A percentile compares a stretch with the other conserved stretches of the same genome.
phyloP scores from a whole-genome alignment of 352 stramenopile species.

The Phytophthora capsici region DNA sequence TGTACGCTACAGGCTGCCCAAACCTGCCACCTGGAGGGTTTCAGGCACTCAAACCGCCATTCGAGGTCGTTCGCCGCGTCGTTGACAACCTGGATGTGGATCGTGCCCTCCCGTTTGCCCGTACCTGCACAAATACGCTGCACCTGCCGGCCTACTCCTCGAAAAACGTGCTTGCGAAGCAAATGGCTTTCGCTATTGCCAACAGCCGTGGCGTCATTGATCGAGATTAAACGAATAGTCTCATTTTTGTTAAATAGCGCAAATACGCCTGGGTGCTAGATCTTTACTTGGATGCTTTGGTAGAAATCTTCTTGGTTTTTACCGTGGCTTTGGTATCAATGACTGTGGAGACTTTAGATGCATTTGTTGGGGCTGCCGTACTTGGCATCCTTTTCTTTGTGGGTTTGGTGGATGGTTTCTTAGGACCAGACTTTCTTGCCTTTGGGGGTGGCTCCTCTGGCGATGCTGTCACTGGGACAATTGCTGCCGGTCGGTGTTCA shows the following conservation, averaged over 20 bases:
- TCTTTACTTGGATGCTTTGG: slow-evolving; percentile 17
- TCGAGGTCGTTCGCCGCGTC: slow-evolving; percentile 85
- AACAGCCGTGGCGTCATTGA: slow-evolving; percentile 89
- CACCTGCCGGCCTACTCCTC: slow-evolving; percentile 84
- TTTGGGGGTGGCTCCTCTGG: slow-evolving; percentile 9
- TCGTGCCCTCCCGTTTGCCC: slow-evolving; percentile 77
- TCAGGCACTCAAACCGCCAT: slow-evolving; percentile 65
- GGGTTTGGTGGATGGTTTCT: slow-evolving; percentile 28
- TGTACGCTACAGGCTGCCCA: slow-evolving; percentile 86
- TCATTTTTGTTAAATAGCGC: slow-evolving; percentile 15
- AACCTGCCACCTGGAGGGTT: slow-evolving; percentile 83
- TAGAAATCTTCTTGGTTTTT: slow-evolving; percentile 26
- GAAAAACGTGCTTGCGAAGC: slow-evolving; percentile 63
- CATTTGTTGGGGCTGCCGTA: slow-evolving; percentile 12
- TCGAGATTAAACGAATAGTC: slow-evolving; percentile 56
- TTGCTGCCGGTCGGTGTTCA: slow-evolving; percentile 36
- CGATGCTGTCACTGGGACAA: slow-evolving; percentile 5
- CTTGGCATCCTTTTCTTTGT: slow-evolving; percentile 18
- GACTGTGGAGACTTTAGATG: slow-evolving; percentile 9
- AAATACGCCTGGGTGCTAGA: background rate
- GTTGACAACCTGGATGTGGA: slow-evolving; percentile 78
- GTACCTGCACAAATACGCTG: slow-evolving; percentile 88
- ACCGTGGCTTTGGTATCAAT: slow-evolving; percentile 1
- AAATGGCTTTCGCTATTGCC: slow-evolving; percentile 74
- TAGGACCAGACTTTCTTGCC: slow-evolving; percentile 22